Conservation (phyloP, 495 filamentous ascomycete species). For the Tuber calosporum region DNA sequence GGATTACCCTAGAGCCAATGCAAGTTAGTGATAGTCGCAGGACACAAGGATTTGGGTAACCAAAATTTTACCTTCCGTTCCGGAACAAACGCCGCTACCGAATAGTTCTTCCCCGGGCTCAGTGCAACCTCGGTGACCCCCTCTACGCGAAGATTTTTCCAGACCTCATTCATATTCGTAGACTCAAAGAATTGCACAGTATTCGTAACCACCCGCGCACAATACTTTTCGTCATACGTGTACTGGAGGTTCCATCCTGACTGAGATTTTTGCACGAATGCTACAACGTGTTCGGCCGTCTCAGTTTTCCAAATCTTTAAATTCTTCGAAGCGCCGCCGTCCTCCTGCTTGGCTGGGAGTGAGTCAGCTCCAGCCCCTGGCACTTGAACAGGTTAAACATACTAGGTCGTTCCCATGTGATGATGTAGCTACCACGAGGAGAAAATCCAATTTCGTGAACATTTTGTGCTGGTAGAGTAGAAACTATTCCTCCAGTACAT, state of each 20-base stretch:
- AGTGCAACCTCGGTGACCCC: constrained; percentile 85
- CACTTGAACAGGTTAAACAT: constrained; percentile 13
- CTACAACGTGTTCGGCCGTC: constrained; percentile 58
- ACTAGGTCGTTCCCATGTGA: constrained; percentile 82
- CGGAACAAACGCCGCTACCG: constrained; percentile 85
- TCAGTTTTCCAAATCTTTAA: constrained; percentile 86
- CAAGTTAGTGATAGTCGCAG: constrained; percentile 8
- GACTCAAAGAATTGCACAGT: constrained; percentile 96
- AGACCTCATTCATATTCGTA: constrained; percentile 71
- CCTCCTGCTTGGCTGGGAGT: constrained; percentile 71
- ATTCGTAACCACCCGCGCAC: constrained; percentile 88
- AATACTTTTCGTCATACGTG: constrained; percentile 82
- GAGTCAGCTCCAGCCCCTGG: neutral
- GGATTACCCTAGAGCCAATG: constrained; percentile 62
- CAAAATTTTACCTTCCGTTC: constrained; percentile 69
- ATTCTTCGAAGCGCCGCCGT: constrained; percentile 88
- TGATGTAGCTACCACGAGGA: constrained; percentile 79
- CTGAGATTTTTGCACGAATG: constrained; percentile 92
- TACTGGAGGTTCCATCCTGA: constrained; percentile 98
- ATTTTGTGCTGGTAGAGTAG: constrained; percentile 65
- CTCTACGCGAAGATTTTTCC: constrained; percentile 91
- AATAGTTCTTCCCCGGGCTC: constrained; percentile 77
- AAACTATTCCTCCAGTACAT: constrained; percentile 66
- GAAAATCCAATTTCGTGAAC: constrained; percentile 95
- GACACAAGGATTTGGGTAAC: neutral